A percentile compares a stretch with the other conserved stretches of the same genome.
These are phyloP conservation scores for Sporothrix brunneoviolacea DNA, from an alignment of 2,329 filamentous ascomycete species.

Conservation along the genomic window DNA sequence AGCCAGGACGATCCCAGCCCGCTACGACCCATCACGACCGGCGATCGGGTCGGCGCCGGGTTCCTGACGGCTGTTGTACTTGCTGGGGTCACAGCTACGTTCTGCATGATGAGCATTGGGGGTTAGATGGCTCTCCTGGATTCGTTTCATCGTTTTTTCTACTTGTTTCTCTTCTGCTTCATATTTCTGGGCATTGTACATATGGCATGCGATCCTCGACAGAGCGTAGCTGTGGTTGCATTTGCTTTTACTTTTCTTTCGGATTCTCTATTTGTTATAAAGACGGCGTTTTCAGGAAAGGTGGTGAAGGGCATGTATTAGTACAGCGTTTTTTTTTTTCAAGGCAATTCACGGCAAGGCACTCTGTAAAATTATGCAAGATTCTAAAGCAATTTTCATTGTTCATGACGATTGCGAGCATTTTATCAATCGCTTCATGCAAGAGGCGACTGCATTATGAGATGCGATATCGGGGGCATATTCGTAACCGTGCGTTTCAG, in stretches of 20 bases:
- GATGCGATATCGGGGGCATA: background rate
- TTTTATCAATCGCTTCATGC: no score
- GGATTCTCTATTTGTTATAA: no score
- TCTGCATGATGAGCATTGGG: slow-evolving; percentile 29
- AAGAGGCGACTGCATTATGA: no score
- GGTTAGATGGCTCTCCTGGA: background rate
- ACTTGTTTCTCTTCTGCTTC: background rate
- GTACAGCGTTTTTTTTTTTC: no score
- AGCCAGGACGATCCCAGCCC: slow-evolving; percentile 17
- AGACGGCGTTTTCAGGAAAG: no score
- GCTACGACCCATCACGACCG: slow-evolving; percentile 40
- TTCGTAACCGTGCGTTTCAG: slow-evolving; percentile 8
- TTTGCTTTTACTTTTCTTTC: background rate
- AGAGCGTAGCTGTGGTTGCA: no score
- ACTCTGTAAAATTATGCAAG: no score
- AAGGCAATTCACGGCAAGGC: no score
- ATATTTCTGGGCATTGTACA: background rate
- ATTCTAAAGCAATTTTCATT: no score
- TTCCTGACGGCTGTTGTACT: slow-evolving; percentile 56
- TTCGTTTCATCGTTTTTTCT: background rate
- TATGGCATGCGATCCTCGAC: no score
- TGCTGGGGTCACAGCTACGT: slow-evolving; percentile 23
- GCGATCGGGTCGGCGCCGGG: slow-evolving; percentile 62
- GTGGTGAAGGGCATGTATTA: no score
- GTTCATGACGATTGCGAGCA: no score